These are phyloP conservation scores for Kwoniella newhampshirensis DNA, from an alignment of 768 basidiomycete genomes.

Conservation along the genomic window DNA sequence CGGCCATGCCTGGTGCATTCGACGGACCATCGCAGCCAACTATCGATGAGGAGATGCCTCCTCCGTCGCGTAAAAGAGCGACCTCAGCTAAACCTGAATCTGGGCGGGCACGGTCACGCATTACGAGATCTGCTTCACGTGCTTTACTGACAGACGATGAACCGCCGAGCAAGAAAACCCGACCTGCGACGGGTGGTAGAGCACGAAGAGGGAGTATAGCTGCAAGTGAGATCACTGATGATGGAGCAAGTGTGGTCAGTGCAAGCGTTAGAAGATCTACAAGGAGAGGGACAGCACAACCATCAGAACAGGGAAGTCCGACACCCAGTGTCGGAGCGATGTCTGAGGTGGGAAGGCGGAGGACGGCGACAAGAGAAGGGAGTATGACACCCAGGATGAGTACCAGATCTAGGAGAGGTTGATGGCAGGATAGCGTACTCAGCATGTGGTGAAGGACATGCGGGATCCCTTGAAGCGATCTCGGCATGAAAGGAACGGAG, in stretches of 20 bases:
- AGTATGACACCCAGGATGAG: conserved; percentile 28
- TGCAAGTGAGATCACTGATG: conserved; percentile 15
- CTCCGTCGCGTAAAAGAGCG: conserved; percentile 3
- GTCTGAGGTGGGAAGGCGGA: conserved; percentile 2
- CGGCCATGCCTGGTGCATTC: conserved; percentile 23
- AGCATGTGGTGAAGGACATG: too few species aligned
- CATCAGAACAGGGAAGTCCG: conserved; percentile 30
- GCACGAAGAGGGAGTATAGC: conserved; percentile 19
- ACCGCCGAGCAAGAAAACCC: conserved; percentile 12
- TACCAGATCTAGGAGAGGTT: conserved; percentile 22
- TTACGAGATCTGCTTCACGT: conserved; percentile 34
- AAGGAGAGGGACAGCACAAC: conserved; percentile 11
- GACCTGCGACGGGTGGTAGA: conserved; percentile 6
- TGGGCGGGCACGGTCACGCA: conserved; percentile 14
- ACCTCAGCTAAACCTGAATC: neutral
- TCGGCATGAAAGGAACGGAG: too few species aligned
- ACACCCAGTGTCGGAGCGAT: conserved; percentile 26
- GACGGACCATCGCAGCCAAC: neutral
- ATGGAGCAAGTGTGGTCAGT: conserved; percentile 2
- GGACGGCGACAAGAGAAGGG: conserved; percentile 12
- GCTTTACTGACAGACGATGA: conserved; percentile 30
- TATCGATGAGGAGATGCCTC: conserved; percentile 15
- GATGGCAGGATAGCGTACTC: neutral
- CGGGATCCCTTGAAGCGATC: too few species aligned
- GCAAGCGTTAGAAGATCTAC: conserved; percentile 17